Evolutionary conservation across 2,329 filamentous ascomycete genomes (phyloP).

Genomic region (Fusarium xyrophilum): DNA sequence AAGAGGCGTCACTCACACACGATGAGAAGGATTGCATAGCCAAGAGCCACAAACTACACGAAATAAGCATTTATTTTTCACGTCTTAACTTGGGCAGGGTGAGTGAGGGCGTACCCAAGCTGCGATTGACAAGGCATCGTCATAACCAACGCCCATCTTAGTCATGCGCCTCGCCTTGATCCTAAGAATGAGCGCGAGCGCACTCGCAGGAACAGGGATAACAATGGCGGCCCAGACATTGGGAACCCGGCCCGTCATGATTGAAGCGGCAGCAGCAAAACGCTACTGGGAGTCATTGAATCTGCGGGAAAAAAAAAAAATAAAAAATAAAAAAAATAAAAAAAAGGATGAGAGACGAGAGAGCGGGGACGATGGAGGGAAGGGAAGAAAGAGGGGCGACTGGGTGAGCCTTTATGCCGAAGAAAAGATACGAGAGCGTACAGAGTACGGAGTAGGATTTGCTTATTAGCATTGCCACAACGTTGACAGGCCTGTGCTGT

Average conservation of each 20-base stretch:
- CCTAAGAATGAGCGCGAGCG: slow-evolving; percentile 24
- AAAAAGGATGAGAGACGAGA: background rate
- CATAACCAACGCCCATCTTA: slow-evolving; percentile 29
- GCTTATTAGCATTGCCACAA: slow-evolving; percentile 4
- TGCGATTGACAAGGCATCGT: slow-evolving; percentile 28
- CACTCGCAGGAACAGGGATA: slow-evolving; percentile 28
- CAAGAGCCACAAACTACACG: slow-evolving; percentile 24
- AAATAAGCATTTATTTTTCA: background rate
- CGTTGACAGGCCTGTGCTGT: background rate
- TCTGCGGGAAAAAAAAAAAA: too few species aligned
- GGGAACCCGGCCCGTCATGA: slow-evolving; percentile 27
- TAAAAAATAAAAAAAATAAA: too few species aligned
- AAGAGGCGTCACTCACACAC: slow-evolving; percentile 14
- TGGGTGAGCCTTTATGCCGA: background rate
- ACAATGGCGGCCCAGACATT: slow-evolving; percentile 35
- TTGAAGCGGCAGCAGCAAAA: background rate
- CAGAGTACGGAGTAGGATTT: too few species aligned
- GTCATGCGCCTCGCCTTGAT: slow-evolving; percentile 36
- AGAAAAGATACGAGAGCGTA: background rate
- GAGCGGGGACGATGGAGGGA: background rate
- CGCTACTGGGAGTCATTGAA: slow-evolving; percentile 13
- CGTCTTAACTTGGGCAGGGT: background rate
- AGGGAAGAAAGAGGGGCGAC: background rate
- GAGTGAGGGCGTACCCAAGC: slow-evolving; percentile 23
- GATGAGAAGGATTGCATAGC: slow-evolving; percentile 20